Base-by-base conservation (phyloP, 495 filamentous ascomycete genomes). In the Neurospora cerealis region DNA sequence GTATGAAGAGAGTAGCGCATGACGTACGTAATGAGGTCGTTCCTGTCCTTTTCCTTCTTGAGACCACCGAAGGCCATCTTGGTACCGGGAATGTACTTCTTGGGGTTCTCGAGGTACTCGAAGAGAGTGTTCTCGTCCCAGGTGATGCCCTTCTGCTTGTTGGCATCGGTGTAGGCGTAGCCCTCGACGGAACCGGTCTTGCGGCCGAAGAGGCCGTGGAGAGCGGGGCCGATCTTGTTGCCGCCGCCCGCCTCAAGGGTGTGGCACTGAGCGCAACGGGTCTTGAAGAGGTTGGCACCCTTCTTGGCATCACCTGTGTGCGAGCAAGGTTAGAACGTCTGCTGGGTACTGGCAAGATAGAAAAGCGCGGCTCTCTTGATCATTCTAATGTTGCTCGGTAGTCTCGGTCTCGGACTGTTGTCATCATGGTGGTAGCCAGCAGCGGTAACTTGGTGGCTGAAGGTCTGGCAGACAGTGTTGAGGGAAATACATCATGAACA, bases 1-100 rank as follows among this genome's bases (percentile, higher is more conserved):
- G 24, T 15, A 9, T 37, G 75, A 69, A 76, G 77, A 77, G 70
- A 44, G 70, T 44, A 74, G 70, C 10, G n/a, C n/a, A 24, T 69
- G 78, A 88, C 93, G 79, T 92, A 97, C 93, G 94, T 95, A 89
- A 98, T 97, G 78, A 99, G 89, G 86, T 99, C 96, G 85, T 98
- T 98, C 84, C 96, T 89, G 87, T 99, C 96, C 92, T 98, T 98
- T 77, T 88, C 90, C 92, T 99, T 99, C 95, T 99, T 99, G 78
- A 99, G 88, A 82, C 96, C 96, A 87, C 96, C 96, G 84, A 99
- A 99, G 80, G 96, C 96, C 96, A 99, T 99, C 93, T 99, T 99
- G 85, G 96, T 99, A 78, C 96, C 96, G 79, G 96, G 96, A 76
- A 99, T 98, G 90, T 83, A 87, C 83, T 87, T 87, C 83, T 87